Evolutionary conservation across 148 eudicot genomes (phyloP), one percentile per base, ranked within the genome.

Genomic region (Spergularia marina): DNA sequence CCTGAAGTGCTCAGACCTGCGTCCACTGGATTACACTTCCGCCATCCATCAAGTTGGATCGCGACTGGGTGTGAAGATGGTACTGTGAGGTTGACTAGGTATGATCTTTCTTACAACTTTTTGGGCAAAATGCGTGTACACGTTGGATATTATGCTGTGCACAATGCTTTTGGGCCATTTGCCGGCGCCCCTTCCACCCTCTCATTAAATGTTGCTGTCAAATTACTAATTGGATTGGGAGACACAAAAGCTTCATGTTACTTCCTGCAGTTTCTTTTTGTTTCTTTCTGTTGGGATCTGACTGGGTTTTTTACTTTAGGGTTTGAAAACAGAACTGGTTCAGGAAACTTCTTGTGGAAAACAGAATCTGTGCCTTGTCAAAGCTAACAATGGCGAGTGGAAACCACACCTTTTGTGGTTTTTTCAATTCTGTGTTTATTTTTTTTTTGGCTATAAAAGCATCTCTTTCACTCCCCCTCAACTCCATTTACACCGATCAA

Each of bases 1-100:
- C 80, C 83, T 60, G 85, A 80, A 74, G 77, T 71, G 70, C 54
- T 79, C 70, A 63, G 66, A 23, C 79, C 59, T 73, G 58, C 55
- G 72, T 51, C 81, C 61, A 75, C 75, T 70, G 70, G 78, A 68
- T 52, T 78, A 44, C 73, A 62, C 65, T 74, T 30, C 61, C 55
- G 56, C 44, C 12, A 53, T 73, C 84, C 88, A 71, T 77, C 88
- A 57, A 79, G 82, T 78, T 92, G 89, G 86, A 80, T 95, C 80
- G 96, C 93, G 65, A 95, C 97, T 71, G 99, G 99, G 10, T 87
- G 97, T 80, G 99, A 95, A 87, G 99, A 91, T 72, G 99, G 99
- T 80, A 86, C 91, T 66, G 97, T 95, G 84, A 87, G 98, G 84
- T 79, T 95, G 86, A 95, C 92, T 61, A 85, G 97, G 99, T 95